Conservation (phyloP, 106 monocot species). For the Dendrobium nobile region DNA sequence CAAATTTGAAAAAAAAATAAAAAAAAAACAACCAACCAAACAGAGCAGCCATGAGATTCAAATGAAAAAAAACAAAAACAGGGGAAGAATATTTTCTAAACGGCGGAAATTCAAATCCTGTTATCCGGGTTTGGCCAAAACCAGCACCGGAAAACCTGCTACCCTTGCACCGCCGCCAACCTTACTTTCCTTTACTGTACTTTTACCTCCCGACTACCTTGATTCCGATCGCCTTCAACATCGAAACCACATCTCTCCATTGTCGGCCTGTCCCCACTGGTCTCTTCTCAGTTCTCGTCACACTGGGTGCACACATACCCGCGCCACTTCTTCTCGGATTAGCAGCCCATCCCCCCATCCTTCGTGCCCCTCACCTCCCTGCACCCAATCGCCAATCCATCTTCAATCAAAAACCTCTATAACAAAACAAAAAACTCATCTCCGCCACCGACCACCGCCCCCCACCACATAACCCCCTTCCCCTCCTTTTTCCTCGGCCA, state of each 20-base stretch:
- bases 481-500: slow-evolving; percentile 2
- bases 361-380: slow-evolving; percentile 66
- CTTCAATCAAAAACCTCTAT: slow-evolving; percentile 49
- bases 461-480: slow-evolving; percentile 17
- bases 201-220: slow-evolving; percentile 38
- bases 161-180: too few species aligned
- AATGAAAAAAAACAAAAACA: too few species aligned
- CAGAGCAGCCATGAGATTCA: too few species aligned
- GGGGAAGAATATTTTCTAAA: too few species aligned
- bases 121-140: not conserved
- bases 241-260: slow-evolving; percentile 89
- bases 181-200: too few species aligned
- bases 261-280: slow-evolving; percentile 63
- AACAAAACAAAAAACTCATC: too few species aligned
- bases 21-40: too few species aligned
- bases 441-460: too few species aligned
- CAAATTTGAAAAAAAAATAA: too few species aligned
- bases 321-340: slow-evolving; percentile 61
- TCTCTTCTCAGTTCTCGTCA: too few species aligned
- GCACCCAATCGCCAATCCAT: slow-evolving; percentile 11
- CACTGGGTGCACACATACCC: slow-evolving; percentile 71
- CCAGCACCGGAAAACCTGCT: not conserved
- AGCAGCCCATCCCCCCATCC: slow-evolving; percentile 60
- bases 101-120: not conserved
- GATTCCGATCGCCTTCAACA: slow-evolving; percentile 63